phyloP scores from a whole-genome alignment of 2,329 filamentous ascomycete genomes.

The Aspergillus hortae region DNA sequence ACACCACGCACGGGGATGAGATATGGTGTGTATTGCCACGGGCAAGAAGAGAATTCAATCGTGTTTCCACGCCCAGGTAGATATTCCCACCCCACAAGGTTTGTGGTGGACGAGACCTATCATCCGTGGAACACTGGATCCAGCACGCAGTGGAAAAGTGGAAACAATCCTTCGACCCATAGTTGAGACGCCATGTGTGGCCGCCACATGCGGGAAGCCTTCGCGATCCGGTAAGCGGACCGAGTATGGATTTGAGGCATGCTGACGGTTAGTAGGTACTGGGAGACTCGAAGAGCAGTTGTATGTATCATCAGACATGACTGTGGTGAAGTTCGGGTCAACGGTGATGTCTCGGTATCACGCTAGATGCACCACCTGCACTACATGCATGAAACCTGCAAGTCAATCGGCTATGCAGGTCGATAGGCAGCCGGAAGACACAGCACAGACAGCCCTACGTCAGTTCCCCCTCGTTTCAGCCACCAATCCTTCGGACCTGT shows the following conservation, averaged over 20 bases:
- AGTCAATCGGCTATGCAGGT: no score
- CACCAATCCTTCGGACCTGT: not conserved
- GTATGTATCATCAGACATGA: not conserved
- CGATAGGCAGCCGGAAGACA: no score
- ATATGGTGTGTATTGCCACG: not conserved
- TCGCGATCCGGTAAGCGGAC: not conserved
- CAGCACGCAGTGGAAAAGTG: not conserved
- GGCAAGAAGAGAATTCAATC: accelerated
- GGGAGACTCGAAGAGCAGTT: not conserved
- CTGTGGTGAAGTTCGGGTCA: no score
- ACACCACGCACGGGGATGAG: not conserved
- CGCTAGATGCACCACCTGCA: no score
- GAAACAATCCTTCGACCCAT: not conserved
- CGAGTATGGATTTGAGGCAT: not conserved
- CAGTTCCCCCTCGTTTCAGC: no score
- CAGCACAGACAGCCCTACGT: no score
- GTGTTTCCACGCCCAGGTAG: not conserved
- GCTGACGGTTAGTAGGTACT: not conserved
- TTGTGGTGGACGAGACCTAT: not conserved
- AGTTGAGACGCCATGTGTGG: not conserved
- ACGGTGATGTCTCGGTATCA: no score
- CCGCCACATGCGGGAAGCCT: not conserved
- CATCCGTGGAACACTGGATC: not conserved
- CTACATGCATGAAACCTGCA: no score
- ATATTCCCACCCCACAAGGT: not conserved